These are phyloP conservation scores for Fusarium sororula DNA, from an alignment of 2,329 filamentous ascomycete genomes.

Conservation along the genomic window DNA sequence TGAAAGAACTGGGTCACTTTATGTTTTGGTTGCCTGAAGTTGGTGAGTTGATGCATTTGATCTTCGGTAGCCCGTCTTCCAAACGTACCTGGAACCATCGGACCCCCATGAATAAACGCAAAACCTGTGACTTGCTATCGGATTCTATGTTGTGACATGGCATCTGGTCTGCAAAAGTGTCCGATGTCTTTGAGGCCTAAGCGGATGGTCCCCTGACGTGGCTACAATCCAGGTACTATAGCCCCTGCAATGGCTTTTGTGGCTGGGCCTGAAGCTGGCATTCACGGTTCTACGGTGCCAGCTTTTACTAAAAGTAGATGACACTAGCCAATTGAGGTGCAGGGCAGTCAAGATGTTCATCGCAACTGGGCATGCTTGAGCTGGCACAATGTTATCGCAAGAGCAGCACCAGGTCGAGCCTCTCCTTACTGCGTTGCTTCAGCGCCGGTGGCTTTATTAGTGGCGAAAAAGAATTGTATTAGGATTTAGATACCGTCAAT, in stretches of 20 bases:
- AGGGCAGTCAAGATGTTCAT: not conserved
- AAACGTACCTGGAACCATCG: not conserved
- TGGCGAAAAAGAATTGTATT: not conserved
- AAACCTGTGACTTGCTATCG: not conserved
- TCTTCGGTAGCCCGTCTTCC: not conserved
- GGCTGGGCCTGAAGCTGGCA: not conserved
- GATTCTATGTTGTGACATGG: not conserved
- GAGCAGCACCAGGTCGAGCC: not conserved
- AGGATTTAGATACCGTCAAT: not conserved
- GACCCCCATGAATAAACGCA: not conserved
- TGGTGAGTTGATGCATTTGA: not conserved
- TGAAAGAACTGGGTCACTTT: not conserved
- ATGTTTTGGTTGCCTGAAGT: not conserved
- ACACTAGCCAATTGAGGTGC: too few species aligned
- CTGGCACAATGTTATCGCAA: not conserved
- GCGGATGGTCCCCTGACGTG: not conserved
- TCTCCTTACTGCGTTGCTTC: not conserved
- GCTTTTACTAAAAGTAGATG: not conserved
- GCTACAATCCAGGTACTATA: not conserved
- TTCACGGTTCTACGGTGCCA: not conserved
- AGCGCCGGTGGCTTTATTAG: not conserved
- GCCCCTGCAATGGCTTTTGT: not conserved
- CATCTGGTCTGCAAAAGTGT: not conserved
- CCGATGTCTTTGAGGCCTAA: not conserved
- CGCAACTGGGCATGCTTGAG: not conserved